phyloP scores from a whole-genome alignment of 345 rosid genomes.

The thale cress (Arabidopsis thaliana) region TAIR10.1 NC_003070.9:12064501-12065000 shows the following conservation, averaged over 20 bases:
- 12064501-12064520: conserved; percentile 31
- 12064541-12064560: conserved; percentile 35
- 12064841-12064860: conserved; percentile 16
- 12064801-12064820: conserved; percentile 49
- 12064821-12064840: conserved; percentile 27
- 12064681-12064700: conserved; percentile 38
- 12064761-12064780: conserved; percentile 23
- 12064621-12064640: conserved; percentile 28
- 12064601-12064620: not conserved
- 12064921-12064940: conserved; percentile 53
- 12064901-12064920: conserved; percentile 59
- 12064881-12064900: conserved; percentile 55
- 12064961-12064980: conserved; percentile 69
- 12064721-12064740: conserved; percentile 40
- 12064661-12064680: conserved; percentile 26
- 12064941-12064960: conserved; percentile 89
- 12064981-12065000: conserved; percentile 50
- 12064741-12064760: conserved; percentile 37
- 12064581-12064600: not conserved
- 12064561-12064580: conserved; percentile 30
- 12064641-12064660: conserved; percentile 17
- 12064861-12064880: conserved; percentile 21
- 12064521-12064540: conserved; percentile 1
- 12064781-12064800: conserved; percentile 49
- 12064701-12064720: conserved; percentile 19